Base-by-base conservation (phyloP, 805 yeast genomes). In the Clavispora carvajalis region DNA sequence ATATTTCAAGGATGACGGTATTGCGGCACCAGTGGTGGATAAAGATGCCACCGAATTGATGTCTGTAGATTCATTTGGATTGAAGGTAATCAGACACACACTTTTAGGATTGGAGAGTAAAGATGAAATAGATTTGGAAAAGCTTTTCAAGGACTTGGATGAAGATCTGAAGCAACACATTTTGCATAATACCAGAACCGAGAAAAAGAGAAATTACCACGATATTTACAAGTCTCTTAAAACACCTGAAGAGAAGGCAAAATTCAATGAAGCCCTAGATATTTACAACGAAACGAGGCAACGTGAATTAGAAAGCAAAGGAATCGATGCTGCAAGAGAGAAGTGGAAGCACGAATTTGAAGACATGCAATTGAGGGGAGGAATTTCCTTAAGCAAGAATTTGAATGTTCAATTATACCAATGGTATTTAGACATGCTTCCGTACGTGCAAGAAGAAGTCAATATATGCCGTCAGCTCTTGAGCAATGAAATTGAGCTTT, bases 331-430 rank as follows among this genome's bases (percentile, higher is more conserved):
- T 1, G 95, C 98, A 0, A 79, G 77, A 47, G 87, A 82, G 53
- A 83, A 85, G 59, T 91, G 99, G 99, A 82, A 79, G 57, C 82
- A 80, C 50, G 90, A 82, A 47, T 83, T 77, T 51, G 95, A 87
- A 52, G 79, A 76, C 39, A 71, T 79, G 54, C 69, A 70, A 43
- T 69, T 73, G 36, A 71, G 82, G 48, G 87, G 87, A 17, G 78
- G 72, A 10, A 55, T 76, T 39, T 59, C 77, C 4, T 60, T 79
- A 28, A 75, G 78, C 34, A 76, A 78, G 43, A 74, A 78, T 10
- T 65, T 90, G 29, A 89, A 88, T 43, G 81, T 80, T 1, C 80
- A 80, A 49, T 64, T 93, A 29, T 93, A 88, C 77, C 76, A 77
- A 44, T 93, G 99, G 99, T 82, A 83, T 49, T 72, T 73, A 39